These are phyloP conservation scores for Aureobasidium sp. DNA, from an alignment of 2,329 filamentous ascomycete genomes.

Conservation along the genomic window DNA sequence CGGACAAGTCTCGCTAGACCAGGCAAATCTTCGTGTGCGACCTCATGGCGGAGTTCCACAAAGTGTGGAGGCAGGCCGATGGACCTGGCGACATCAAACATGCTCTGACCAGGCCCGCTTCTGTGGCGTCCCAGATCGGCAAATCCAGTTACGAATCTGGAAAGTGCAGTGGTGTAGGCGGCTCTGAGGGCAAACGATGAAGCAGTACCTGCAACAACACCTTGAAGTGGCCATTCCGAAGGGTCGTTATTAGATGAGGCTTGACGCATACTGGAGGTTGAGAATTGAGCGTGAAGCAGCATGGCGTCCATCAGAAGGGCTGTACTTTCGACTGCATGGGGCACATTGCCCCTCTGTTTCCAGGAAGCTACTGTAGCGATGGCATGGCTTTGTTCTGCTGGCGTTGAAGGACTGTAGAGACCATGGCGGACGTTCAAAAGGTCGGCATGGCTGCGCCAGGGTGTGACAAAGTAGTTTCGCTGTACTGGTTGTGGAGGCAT, in stretches of 20 bases:
- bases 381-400: slow-evolving; percentile 25
- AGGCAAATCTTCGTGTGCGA: slow-evolving; percentile 81
- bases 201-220: neutral
- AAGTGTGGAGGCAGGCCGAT: slow-evolving; percentile 69
- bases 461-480: slow-evolving; percentile 57
- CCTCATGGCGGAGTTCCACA: slow-evolving; percentile 83
- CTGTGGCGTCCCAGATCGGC: slow-evolving; percentile 66
- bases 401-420: slow-evolving; percentile 47
- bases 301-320: slow-evolving; percentile 64
- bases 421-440: slow-evolving; percentile 58
- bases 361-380: slow-evolving; percentile 34
- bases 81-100: slow-evolving; percentile 63
- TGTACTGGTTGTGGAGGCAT: slow-evolving; percentile 3
- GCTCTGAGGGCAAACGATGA: slow-evolving; percentile 41
- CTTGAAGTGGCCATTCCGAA: neutral
- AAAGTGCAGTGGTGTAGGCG: slow-evolving; percentile 66
- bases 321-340: slow-evolving; percentile 73
- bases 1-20: slow-evolving; percentile 64
- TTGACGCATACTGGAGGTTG: slow-evolving; percentile 52
- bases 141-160: slow-evolving; percentile 67
- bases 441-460: slow-evolving; percentile 61
- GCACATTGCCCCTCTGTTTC: slow-evolving; percentile 67
- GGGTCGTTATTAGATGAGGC: slow-evolving; percentile 43
- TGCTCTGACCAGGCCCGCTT: slow-evolving; percentile 45
- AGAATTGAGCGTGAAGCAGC: slow-evolving; percentile 57